Evolutionary conservation across 2,329 filamentous ascomycete species (phyloP).

Genomic region (Alternaria sp.): DNA sequence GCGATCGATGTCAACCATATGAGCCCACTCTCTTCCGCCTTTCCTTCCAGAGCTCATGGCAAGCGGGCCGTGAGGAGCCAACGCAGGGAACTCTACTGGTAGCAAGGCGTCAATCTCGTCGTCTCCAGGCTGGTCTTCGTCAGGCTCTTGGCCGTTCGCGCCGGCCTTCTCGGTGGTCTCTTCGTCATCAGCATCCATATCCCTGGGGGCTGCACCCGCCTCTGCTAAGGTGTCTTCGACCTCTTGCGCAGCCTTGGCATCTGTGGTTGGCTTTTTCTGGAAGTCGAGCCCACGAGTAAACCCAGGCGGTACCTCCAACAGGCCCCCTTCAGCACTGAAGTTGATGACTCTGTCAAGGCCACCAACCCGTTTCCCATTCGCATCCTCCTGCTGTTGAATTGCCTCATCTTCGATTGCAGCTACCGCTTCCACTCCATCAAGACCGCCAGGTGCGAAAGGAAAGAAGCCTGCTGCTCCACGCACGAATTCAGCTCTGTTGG

Average conservation of each 20-base stretch:
- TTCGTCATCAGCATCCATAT: constrained; percentile 34
- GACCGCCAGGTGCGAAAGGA: constrained; percentile 88
- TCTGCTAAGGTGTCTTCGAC: constrained; percentile 71
- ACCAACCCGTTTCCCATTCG: constrained; percentile 53
- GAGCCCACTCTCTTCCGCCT: constrained; percentile 89
- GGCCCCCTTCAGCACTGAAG: constrained; percentile 76
- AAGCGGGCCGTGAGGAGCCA: constrained; percentile 84
- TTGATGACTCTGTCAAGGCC: constrained; percentile 87
- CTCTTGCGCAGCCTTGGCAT: constrained; percentile 72
- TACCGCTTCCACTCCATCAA: constrained; percentile 86
- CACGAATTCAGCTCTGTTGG: constrained; percentile 87
- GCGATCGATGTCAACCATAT: constrained; percentile 95
- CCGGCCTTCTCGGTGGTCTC: constrained; percentile 36
- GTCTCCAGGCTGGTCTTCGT: constrained; percentile 58
- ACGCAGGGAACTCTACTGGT: constrained; percentile 89
- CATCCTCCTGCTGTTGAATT: constrained; percentile 60
- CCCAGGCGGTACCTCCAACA: constrained; percentile 85
- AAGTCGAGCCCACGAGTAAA: constrained; percentile 81
- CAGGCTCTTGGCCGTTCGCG: constrained; percentile 45
- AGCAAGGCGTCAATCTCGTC: constrained; percentile 84
- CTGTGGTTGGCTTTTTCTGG: constrained; percentile 64
- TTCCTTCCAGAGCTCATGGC: constrained; percentile 76
- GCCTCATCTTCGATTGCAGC: constrained; percentile 84
- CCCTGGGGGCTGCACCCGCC: constrained; percentile 49
- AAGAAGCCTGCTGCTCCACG: constrained; percentile 93